A percentile compares a stretch with the other conserved stretches of the same genome.
phyloP scores from a whole-genome alignment of 2,329 filamentous ascomycete species.

The Helicocarpus griseus region DNA sequence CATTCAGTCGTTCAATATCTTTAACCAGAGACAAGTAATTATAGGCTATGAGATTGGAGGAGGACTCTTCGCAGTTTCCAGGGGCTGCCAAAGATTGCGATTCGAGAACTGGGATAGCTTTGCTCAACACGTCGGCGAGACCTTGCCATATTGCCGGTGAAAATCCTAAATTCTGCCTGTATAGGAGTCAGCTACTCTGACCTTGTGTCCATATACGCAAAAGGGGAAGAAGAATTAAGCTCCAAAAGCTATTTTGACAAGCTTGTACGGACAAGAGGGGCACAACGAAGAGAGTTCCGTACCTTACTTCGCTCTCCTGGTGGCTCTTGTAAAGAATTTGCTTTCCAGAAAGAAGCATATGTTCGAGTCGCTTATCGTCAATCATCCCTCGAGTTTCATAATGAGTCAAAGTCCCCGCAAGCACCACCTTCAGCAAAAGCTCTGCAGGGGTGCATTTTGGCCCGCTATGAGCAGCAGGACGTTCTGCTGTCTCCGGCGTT shows the following conservation, averaged over 20 bases:
- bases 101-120: slow-evolving; percentile 53
- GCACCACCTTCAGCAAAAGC: slow-evolving; percentile 38
- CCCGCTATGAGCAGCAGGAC: slow-evolving; percentile 18
- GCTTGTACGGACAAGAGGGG: not conserved
- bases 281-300: slow-evolving; percentile 9
- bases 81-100: slow-evolving; percentile 49
- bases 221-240: too few relatives aligned
- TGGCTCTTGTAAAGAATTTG: slow-evolving; percentile 50
- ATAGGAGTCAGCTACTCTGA: slow-evolving; percentile 4
- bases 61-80: slow-evolving; percentile 50
- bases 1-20: slow-evolving; percentile 54
- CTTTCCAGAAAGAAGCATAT: slow-evolving; percentile 50
- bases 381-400: slow-evolving; percentile 53
- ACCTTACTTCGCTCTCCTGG: slow-evolving; percentile 46
- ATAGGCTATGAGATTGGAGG: slow-evolving; percentile 51
- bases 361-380: slow-evolving; percentile 47
- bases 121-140: slow-evolving; percentile 46
- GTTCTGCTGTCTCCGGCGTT: slow-evolving; percentile 16
- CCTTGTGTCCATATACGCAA: not conserved
- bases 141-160: slow-evolving; percentile 51
- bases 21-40: slow-evolving; percentile 50
- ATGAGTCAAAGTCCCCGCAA: slow-evolving; percentile 44
- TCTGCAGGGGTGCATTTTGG: slow-evolving; percentile 37
- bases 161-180: slow-evolving; percentile 47
- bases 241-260: too few relatives aligned